These are phyloP conservation scores for Talaromyces sp. DNA, from an alignment of 2,329 filamentous ascomycete genomes.

Conservation along the genomic window DNA sequence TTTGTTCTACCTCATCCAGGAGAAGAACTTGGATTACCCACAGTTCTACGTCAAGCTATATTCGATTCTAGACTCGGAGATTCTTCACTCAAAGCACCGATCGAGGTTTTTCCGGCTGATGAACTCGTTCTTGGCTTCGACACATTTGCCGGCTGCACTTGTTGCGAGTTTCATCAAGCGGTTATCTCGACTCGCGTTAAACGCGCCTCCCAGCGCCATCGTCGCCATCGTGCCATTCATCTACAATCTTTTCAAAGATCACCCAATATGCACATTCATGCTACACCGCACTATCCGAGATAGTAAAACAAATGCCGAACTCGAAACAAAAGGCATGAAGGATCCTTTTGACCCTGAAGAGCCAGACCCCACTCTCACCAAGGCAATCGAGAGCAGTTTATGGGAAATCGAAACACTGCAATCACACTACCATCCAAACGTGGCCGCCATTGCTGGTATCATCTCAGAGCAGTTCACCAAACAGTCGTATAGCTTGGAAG, in stretches of 20 bases:
- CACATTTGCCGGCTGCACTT: slow-evolving; percentile 83
- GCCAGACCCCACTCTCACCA: slow-evolving; percentile 75
- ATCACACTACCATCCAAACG: slow-evolving; percentile 93
- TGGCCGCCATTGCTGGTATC: slow-evolving; percentile 89
- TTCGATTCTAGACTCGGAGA: slow-evolving; percentile 76
- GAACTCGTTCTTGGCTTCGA: slow-evolving; percentile 84
- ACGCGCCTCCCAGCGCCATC: slow-evolving; percentile 82
- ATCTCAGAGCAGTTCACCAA: slow-evolving; percentile 97
- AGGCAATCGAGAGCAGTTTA: slow-evolving; percentile 84
- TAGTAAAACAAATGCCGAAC: slow-evolving; percentile 51
- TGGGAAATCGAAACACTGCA: slow-evolving; percentile 94
- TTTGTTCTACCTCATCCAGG: slow-evolving; percentile 88
- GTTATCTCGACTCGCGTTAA: slow-evolving; percentile 77
- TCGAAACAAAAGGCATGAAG: slow-evolving; percentile 59
- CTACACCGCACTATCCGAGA: slow-evolving; percentile 71
- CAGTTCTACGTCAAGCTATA: slow-evolving; percentile 93
- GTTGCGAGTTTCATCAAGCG: slow-evolving; percentile 96
- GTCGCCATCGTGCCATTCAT: slow-evolving; percentile 88
- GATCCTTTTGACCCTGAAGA: slow-evolving; percentile 78
- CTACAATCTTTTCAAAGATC: slow-evolving; percentile 88
- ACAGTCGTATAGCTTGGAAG: slow-evolving; percentile 88
- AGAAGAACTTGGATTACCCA: slow-evolving; percentile 93
- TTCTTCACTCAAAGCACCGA: slow-evolving; percentile 90
- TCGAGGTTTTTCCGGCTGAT: slow-evolving; percentile 89
- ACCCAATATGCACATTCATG: slow-evolving; percentile 93